Evolutionary conservation across 108 stramenopile genomes (phyloP).

Genomic region (Cyclostephanos invisitatus): DNA sequence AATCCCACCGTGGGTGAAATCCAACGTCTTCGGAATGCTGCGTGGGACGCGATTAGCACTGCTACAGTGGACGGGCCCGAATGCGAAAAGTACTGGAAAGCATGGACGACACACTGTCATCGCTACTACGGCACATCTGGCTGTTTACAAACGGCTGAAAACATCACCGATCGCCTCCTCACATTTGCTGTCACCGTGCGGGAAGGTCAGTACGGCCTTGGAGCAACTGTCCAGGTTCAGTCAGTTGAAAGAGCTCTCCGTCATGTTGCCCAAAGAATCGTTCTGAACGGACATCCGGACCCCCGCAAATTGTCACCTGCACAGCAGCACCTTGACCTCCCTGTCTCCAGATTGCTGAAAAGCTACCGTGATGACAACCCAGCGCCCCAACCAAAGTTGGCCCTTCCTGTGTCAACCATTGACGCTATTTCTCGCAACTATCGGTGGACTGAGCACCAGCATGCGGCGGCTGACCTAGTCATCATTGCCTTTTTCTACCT

Average conservation of each 20-base stretch:
- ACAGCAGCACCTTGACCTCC: neutral
- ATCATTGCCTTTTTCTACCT: neutral
- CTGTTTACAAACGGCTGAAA: neutral
- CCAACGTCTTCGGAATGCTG: no score
- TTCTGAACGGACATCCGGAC: neutral
- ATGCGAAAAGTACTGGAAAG: neutral
- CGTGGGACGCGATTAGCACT: no score
- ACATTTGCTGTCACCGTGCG: constrained; percentile 1
- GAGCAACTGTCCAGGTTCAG: neutral
- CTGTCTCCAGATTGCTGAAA: neutral
- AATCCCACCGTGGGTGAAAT: no score
- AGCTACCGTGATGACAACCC: constrained; percentile 1
- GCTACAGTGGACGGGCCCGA: neutral
- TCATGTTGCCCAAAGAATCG: neutral
- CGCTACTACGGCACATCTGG: neutral
- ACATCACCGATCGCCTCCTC: neutral
- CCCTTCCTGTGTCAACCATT: neutral
- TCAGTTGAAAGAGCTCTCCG: neutral
- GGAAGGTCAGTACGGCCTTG: neutral
- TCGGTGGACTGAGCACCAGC: neutral
- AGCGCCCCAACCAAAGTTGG: neutral
- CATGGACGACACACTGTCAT: neutral
- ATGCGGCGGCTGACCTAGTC: neutral
- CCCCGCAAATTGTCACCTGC: neutral
- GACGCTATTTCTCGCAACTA: neutral